These are phyloP conservation scores for Cytospora leucostoma DNA, from an alignment of 2,329 filamentous ascomycete species.

Conservation along the genomic window DNA sequence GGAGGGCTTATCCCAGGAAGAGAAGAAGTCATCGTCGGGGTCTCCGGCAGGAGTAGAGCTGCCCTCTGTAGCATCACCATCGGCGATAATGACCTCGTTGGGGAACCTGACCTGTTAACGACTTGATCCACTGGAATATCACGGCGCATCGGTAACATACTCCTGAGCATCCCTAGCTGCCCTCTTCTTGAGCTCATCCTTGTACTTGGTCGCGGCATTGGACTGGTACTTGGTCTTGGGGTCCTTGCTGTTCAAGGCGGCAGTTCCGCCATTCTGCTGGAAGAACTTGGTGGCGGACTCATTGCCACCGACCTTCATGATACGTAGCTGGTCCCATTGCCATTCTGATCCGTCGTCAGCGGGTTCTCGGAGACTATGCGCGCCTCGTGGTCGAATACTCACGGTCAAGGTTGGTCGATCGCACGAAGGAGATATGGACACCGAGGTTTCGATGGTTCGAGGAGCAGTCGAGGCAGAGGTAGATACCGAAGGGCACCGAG, in stretches of 20 bases:
- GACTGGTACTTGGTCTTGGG: conserved; percentile 96
- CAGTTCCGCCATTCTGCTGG: conserved; percentile 91
- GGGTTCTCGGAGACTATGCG: background rate
- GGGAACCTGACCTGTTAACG: conserved; percentile 65
- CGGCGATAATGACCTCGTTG: conserved; percentile 80
- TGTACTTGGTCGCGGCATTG: conserved; percentile 92
- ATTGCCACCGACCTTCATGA: conserved; percentile 98
- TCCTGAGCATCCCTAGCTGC: conserved; percentile 81
- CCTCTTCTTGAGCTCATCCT: conserved; percentile 89
- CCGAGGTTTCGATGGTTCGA: conserved; percentile 96
- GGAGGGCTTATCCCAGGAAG: conserved; percentile 96
- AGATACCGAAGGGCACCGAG: conserved; percentile 95
- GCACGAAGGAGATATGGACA: conserved; percentile 98
- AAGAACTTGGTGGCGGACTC: conserved; percentile 98
- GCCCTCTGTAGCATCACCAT: conserved; percentile 66
- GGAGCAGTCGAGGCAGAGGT: conserved; percentile 96
- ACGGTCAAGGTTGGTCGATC: conserved; percentile 98
- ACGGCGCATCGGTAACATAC: conserved; percentile 52
- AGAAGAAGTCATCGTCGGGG: conserved; percentile 92
- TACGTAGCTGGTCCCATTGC: conserved; percentile 97
- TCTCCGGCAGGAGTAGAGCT: conserved; percentile 79
- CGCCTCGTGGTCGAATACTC: conserved; percentile 45
- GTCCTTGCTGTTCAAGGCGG: conserved; percentile 94
- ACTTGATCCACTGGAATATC: background rate
- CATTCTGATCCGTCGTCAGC: conserved; percentile 62